These are phyloP conservation scores for Leccinum subtestaceum DNA, from an alignment of 768 basidiomycete species.

Conservation along the genomic window DNA sequence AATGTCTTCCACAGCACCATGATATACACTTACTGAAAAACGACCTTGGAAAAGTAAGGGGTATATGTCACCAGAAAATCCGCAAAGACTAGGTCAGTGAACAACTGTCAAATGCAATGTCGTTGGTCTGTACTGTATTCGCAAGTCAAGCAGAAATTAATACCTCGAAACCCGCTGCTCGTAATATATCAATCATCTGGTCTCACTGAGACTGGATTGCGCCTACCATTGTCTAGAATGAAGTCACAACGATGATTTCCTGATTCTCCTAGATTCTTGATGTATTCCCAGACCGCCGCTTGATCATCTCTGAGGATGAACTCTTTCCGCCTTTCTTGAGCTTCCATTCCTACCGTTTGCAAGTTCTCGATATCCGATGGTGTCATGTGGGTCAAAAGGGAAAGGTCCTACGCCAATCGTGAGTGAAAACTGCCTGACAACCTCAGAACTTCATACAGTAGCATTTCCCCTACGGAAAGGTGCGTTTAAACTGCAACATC, in stretches of 20 bases:
- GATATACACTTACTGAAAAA: conserved; percentile 76
- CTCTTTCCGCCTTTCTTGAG: conserved; percentile 69
- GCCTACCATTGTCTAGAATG: conserved; percentile 84
- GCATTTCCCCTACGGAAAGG: conserved; percentile 77
- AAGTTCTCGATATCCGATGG: conserved; percentile 79
- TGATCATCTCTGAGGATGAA: conserved; percentile 88
- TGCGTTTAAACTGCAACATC: conserved; percentile 2
- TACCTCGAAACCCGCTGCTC: conserved; percentile 87
- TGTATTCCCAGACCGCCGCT: conserved; percentile 65
- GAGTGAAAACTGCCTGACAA: background rate
- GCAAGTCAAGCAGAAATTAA: background rate
- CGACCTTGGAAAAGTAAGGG: conserved; percentile 73
- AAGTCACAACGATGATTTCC: conserved; percentile 63
- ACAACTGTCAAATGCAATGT: conserved; percentile 52
- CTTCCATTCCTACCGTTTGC: conserved; percentile 80
- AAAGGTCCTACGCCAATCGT: conserved; percentile 67
- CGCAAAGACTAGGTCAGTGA: conserved; percentile 90
- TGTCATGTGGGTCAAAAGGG: conserved; percentile 82
- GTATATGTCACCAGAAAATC: conserved; percentile 92
- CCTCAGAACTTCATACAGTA: conserved; percentile 51
- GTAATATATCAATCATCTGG: conserved; percentile 1
- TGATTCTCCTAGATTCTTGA: conserved; percentile 50
- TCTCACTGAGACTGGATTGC: background rate
- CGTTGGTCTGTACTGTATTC: background rate
- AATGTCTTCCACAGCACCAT: conserved; percentile 1